Conservation (phyloP, 306 rosid species). For the Prunus salicina region DNA sequence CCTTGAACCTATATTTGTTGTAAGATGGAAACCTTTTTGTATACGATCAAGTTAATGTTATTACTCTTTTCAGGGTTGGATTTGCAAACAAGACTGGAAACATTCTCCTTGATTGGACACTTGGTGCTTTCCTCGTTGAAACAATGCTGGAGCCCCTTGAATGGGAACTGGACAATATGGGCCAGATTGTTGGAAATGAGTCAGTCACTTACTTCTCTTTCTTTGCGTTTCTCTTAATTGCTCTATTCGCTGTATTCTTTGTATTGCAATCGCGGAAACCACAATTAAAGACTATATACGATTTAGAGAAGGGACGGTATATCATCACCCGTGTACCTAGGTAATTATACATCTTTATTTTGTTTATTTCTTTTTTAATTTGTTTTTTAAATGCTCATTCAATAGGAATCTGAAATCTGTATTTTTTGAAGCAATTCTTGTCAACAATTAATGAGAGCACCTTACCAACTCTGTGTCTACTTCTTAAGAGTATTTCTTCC, state of each 20-base stretch:
- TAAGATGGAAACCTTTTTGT: not conserved
- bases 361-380: not conserved
- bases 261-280: conserved; percentile 45
- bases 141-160: conserved; percentile 40
- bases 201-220: conserved; percentile 43
- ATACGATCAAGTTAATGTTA: not conserved
- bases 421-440: not conserved
- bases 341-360: conserved; percentile 17
- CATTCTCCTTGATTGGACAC: conserved; percentile 45
- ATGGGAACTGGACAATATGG: conserved; percentile 31
- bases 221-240: conserved; percentile 42
- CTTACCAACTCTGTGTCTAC: not conserved
- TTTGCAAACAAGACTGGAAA: conserved; percentile 31
- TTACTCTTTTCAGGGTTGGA: conserved; percentile 32
- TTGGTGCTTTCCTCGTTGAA: conserved; percentile 47
- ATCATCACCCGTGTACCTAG: conserved; percentile 44
- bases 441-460: not conserved
- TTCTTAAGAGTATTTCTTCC: not conserved
- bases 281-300: conserved; percentile 51
- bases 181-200: conserved; percentile 39
- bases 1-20: not conserved
- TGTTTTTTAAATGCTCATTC: not conserved
- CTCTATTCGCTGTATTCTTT: conserved; percentile 35
- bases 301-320: conserved; percentile 60
- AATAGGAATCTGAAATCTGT: not conserved